These are phyloP conservation scores for Pythium grandisporangium DNA, from an alignment of 352 stramenopile species.

Conservation along the genomic window DNA sequence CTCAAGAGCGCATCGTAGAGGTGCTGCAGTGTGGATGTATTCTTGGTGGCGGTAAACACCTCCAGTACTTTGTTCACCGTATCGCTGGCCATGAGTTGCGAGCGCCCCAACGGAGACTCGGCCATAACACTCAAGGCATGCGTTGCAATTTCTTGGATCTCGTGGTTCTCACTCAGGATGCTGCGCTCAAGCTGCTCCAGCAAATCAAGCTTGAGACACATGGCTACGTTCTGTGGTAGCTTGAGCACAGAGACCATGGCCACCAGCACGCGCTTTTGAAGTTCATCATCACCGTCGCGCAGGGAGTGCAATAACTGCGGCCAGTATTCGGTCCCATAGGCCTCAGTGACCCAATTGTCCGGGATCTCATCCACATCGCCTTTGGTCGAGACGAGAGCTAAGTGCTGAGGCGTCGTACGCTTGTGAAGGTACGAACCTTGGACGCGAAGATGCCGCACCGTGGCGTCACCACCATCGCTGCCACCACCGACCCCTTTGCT, in stretches of 20 bases:
- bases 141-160: slow-evolving; percentile 44
- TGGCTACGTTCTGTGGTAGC: slow-evolving; percentile 45
- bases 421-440: slow-evolving; percentile 57
- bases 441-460: slow-evolving; percentile 43
- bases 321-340: slow-evolving; percentile 62
- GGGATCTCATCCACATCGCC: slow-evolving; percentile 35
- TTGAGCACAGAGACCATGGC: slow-evolving; percentile 42
- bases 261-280: slow-evolving; percentile 39
- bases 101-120: slow-evolving; percentile 25
- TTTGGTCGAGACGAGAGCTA: slow-evolving; percentile 44
- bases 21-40: slow-evolving; percentile 19
- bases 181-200: slow-evolving; percentile 46
- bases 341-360: slow-evolving; percentile 55
- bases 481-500: too few relatives aligned
- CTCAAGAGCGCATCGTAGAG: slow-evolving; percentile 46
- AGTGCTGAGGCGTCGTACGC: slow-evolving; percentile 44
- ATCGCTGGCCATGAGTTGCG: slow-evolving; percentile 29
- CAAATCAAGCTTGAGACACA: slow-evolving; percentile 48
- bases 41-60: slow-evolving; percentile 24
- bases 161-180: slow-evolving; percentile 17
- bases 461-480: too few relatives aligned
- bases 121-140: slow-evolving; percentile 46
- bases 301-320: slow-evolving; percentile 55
- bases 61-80: slow-evolving; percentile 24
- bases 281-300: slow-evolving; percentile 32